Percentiles rank a stretch among this genome's conserved stretches.
These are phyloP conservation scores for Pseudozyma flocculosa DNA, from an alignment of 1,284 basidiomycete species.

Conservation along the genomic window DNA sequence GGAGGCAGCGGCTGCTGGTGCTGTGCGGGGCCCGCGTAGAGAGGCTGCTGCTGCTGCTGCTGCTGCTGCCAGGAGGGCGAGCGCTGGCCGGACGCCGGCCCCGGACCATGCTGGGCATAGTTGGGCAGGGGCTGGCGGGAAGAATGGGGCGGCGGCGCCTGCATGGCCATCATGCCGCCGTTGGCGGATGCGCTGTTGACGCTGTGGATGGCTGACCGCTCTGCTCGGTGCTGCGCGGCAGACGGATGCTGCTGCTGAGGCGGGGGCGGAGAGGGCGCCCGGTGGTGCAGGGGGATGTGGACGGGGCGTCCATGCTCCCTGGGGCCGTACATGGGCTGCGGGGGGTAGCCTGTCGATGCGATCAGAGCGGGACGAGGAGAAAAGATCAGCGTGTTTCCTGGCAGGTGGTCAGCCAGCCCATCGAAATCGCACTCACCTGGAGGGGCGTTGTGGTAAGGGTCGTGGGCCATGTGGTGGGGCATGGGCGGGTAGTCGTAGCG, in stretches of 20 bases:
- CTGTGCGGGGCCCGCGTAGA: conserved; percentile 21
- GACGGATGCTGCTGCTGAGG: conserved; percentile 1
- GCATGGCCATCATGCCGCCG: conserved; percentile 28
- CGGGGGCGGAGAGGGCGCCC: conserved; percentile 19
- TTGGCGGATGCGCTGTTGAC: conserved; percentile 7
- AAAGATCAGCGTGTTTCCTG: background rate
- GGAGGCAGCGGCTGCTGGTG: conserved; percentile 19
- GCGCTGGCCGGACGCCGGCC: conserved; percentile 17
- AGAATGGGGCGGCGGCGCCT: conserved; percentile 6
- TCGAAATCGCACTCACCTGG: background rate
- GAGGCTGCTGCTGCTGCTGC: conserved; percentile 36
- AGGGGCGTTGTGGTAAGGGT: conserved; percentile 21
- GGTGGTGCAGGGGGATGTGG: conserved; percentile 27
- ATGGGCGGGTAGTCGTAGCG: conserved; percentile 35
- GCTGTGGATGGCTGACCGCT: conserved; percentile 11
- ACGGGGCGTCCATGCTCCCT: conserved; percentile 15
- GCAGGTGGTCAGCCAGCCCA: background rate
- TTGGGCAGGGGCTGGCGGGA: conserved; percentile 23
- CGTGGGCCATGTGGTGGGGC: conserved; percentile 29
- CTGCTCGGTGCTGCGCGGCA: conserved; percentile 13
- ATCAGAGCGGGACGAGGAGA: background rate
- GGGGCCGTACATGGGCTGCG: conserved; percentile 23
- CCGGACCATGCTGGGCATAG: background rate
- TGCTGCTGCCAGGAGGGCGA: conserved; percentile 38
- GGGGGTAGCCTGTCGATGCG: conserved; percentile 14